These are phyloP conservation scores for Pseudozyma sp. DNA, from an alignment of 1,284 basidiomycete species.

Conservation along the genomic window DNA sequence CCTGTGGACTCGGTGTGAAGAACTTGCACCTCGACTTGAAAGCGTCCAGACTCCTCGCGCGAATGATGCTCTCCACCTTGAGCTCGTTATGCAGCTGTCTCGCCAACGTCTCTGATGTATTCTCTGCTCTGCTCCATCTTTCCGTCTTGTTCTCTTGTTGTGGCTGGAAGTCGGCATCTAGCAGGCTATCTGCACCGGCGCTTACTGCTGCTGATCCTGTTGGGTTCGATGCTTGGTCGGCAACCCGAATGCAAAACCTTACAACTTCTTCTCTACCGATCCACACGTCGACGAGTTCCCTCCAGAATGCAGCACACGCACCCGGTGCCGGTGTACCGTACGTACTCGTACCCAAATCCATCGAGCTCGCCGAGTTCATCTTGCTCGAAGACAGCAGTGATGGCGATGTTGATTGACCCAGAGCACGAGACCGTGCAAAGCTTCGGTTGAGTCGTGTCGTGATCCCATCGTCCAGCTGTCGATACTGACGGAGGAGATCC, in stretches of 20 bases:
- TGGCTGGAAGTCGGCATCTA: conserved; percentile 50
- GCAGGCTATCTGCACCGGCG: conserved; percentile 13
- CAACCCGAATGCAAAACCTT: conserved; percentile 55
- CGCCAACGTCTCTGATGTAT: conserved; percentile 19
- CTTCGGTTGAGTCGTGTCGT: conserved; percentile 60
- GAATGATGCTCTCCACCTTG: conserved; percentile 58
- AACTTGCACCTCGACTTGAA: conserved; percentile 61
- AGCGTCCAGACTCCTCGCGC: conserved; percentile 55
- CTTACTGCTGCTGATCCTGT: neutral
- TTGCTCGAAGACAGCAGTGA: conserved; percentile 44
- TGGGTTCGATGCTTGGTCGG: conserved; percentile 16
- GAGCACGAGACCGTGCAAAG: conserved; percentile 54
- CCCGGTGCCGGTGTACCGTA: conserved; percentile 42
- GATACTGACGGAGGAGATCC: conserved; percentile 61
- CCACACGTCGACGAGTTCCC: conserved; percentile 58
- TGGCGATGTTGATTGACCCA: conserved; percentile 51
- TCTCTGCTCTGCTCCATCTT: conserved; percentile 34
- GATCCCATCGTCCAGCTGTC: conserved; percentile 61
- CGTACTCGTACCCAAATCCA: conserved; percentile 58
- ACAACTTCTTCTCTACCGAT: conserved; percentile 60
- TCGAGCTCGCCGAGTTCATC: conserved; percentile 28
- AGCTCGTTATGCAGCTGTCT: conserved; percentile 64
- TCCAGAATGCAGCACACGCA: conserved; percentile 58
- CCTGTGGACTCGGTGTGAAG: conserved; percentile 35
- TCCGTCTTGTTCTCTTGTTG: neutral